Percentiles rank a stretch among this genome's conserved stretches.
These are phyloP conservation scores for Candolleomyces eurysporus DNA, from an alignment of 768 basidiomycete species.

Conservation along the genomic window DNA sequence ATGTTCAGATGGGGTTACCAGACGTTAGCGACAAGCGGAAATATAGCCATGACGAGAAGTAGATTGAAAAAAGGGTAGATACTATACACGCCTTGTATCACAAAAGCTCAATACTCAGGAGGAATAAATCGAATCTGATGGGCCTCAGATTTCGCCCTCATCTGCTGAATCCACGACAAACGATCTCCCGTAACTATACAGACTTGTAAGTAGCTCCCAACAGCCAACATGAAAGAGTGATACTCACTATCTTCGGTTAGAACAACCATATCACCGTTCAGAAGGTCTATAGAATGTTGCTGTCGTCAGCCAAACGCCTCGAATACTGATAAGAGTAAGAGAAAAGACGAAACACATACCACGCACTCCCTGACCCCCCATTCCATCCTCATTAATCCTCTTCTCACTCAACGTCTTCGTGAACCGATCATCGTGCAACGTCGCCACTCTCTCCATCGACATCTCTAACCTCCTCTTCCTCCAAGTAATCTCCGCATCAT, in stretches of 20 bases:
- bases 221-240: not conserved
- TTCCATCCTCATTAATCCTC: not conserved
- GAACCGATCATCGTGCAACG: not conserved
- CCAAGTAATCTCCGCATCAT: not conserved
- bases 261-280: not conserved
- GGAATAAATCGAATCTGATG: constrained; percentile 1
- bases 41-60: no score
- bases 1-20: no score
- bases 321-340: not conserved
- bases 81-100: no score
- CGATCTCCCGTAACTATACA: not conserved
- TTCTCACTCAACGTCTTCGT: not conserved
- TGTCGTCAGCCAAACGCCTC: not conserved
- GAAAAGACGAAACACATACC: not conserved
- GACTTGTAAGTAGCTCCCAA: not conserved
- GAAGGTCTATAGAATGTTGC: not conserved
- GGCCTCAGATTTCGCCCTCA: not conserved
- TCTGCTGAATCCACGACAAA: not conserved
- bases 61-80: no score
- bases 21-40: no score
- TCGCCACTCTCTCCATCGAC: not conserved
- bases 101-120: not conserved
- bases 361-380: not conserved
- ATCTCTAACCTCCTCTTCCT: not conserved
- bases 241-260: not conserved